Evolutionary conservation across 768 basidiomycete genomes (phyloP).

Genomic region (Tephrocybe sp.): DNA sequence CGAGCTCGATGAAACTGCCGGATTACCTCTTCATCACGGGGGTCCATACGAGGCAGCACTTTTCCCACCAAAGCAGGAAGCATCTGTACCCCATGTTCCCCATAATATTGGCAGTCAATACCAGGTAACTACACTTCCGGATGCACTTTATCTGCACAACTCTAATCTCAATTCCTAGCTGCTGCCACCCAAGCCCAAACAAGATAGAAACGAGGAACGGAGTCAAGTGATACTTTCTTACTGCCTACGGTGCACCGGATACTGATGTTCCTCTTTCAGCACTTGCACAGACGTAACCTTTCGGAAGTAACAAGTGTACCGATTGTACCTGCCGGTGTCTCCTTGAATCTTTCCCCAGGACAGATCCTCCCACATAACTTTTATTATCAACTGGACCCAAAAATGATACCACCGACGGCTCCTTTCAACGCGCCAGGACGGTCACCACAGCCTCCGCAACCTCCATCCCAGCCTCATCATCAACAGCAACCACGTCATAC

Average conservation of each 20-base stretch:
- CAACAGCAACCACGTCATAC: neutral
- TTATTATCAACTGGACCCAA: constrained; percentile 11
- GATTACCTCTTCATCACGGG: constrained; percentile 60
- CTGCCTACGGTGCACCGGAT: neutral
- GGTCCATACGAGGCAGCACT: constrained; percentile 74
- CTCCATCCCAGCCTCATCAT: neutral
- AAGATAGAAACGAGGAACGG: constrained; percentile 6
- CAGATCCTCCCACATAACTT: constrained; percentile 50
- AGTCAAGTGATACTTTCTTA: constrained; percentile 9
- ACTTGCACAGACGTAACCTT: constrained; percentile 3
- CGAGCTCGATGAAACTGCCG: constrained; percentile 75
- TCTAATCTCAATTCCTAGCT: constrained; percentile 7
- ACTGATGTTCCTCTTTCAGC: constrained; percentile 3
- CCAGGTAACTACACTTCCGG: constrained; percentile 7
- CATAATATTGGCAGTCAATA: constrained; percentile 24
- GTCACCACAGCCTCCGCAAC: constrained; percentile 9
- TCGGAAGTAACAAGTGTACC: constrained; percentile 17
- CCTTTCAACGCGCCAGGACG: constrained; percentile 7
- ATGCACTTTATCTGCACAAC: neutral
- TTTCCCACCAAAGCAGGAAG: constrained; percentile 28
- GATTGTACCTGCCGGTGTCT: constrained; percentile 38
- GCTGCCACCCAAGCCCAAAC: constrained; percentile 1
- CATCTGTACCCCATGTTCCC: constrained; percentile 17
- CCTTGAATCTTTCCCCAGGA: constrained; percentile 53
- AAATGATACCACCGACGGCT: neutral